Evolutionary conservation across 2,329 filamentous ascomycete species (phyloP).

Genomic region (Paradendryphiella salina): DNA sequence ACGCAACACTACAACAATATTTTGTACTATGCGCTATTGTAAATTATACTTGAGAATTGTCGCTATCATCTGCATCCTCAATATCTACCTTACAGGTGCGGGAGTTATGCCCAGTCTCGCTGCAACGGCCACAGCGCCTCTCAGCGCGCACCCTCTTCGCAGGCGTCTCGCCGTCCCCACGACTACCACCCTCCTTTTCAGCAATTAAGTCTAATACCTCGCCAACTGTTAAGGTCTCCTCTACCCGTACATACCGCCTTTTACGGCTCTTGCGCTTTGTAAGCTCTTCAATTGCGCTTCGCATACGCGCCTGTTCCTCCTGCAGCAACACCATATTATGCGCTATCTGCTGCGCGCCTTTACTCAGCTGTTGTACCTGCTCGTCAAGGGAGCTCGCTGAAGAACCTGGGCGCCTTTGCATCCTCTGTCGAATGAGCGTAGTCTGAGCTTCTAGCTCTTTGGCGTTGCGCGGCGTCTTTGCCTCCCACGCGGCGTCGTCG

Average conservation of each 20-base stretch:
- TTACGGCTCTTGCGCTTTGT: background rate
- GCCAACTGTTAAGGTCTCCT: background rate
- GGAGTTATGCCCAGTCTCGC: constrained; percentile 15
- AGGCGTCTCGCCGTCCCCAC: constrained; percentile 1
- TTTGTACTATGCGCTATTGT: no score
- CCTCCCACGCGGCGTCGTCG: constrained; percentile 4
- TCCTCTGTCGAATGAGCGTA: no score
- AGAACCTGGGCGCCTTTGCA: constrained; percentile 10
- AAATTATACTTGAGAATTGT: no score
- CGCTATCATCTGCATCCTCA: constrained; percentile 12
- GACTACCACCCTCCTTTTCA: constrained; percentile 6
- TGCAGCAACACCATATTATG: constrained; percentile 10
- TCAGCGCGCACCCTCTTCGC: constrained; percentile 11
- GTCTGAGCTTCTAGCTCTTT: constrained; percentile 11
- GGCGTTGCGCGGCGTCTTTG: constrained; percentile 17
- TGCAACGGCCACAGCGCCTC: constrained; percentile 14
- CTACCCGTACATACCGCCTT: background rate
- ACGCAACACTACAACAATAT: no score
- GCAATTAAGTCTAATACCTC: no score
- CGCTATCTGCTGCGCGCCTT: constrained; percentile 10
- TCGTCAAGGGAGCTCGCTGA: no score
- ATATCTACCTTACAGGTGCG: no score
- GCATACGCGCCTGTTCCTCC: background rate
- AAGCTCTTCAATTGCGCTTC: background rate
- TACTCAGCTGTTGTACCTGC: no score